A percentile compares a stretch with the other conserved stretches of the same genome.
Conservation (phyloP, 2,329 filamentous ascomycete genomes). For the Aspergillus tamarii region DNA sequence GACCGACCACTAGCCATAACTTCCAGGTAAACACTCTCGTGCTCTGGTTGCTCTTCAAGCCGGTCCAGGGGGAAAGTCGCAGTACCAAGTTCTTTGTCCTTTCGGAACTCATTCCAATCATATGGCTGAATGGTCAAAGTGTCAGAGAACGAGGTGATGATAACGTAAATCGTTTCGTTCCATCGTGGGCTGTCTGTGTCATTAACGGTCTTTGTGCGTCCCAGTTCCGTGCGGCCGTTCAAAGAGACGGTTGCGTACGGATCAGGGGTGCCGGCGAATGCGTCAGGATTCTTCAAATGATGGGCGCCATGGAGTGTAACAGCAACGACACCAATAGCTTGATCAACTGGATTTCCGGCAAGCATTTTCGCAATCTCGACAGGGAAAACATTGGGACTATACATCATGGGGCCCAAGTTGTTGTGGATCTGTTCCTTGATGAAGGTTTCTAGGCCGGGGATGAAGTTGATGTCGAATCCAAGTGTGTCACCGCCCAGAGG, state of each 20-base stretch:
- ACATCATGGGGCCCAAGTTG: conserved; percentile 96
- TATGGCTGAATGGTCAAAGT: conserved; percentile 81
- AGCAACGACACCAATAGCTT: conserved; percentile 91
- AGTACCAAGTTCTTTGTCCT: conserved; percentile 91
- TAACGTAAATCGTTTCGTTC: conserved; percentile 96
- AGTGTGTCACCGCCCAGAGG: conserved; percentile 93
- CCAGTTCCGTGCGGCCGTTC: conserved; percentile 79
- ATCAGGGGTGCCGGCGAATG: conserved; percentile 87
- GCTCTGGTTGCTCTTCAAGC: conserved; percentile 73
- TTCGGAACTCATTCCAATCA: conserved; percentile 94
- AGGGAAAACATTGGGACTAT: conserved; percentile 94
- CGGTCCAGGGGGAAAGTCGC: conserved; percentile 85
- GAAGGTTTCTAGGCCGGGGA: conserved; percentile 89
- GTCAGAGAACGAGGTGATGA: conserved; percentile 89
- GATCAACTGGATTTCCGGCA: conserved; percentile 88
- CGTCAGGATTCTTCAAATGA: conserved; percentile 92
- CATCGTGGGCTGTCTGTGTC: conserved; percentile 87
- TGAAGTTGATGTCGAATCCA: conserved; percentile 98
- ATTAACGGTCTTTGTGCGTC: conserved; percentile 82
- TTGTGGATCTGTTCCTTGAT: conserved; percentile 96
- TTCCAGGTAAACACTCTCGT: conserved; percentile 84
- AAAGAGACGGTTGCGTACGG: conserved; percentile 85
- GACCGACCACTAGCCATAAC: conserved; percentile 82
- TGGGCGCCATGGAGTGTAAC: conserved; percentile 89
- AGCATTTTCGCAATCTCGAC: conserved; percentile 99